These are phyloP conservation scores for Trichoderma arundinaceum DNA, from an alignment of 2,329 filamentous ascomycete genomes.

Conservation along the genomic window DNA sequence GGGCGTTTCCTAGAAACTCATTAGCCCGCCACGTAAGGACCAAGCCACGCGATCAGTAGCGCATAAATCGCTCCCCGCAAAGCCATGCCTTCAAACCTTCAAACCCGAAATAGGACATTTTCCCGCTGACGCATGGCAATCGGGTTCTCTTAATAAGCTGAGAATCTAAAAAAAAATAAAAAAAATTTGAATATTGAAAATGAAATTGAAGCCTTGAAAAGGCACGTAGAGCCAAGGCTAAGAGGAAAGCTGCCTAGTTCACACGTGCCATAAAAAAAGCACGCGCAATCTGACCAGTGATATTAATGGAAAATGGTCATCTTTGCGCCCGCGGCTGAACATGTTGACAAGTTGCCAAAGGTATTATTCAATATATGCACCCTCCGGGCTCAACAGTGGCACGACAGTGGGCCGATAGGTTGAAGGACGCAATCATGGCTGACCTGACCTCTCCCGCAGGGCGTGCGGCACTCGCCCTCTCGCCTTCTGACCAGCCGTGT, in stretches of 20 bases:
- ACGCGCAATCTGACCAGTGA: conserved; percentile 1
- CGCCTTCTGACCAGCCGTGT: not conserved
- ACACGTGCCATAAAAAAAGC: not conserved
- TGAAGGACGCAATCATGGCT: conserved; percentile 6
- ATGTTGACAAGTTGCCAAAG: not conserved
- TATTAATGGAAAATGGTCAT: not conserved
- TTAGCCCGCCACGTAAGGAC: conserved; percentile 21
- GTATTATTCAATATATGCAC: not conserved
- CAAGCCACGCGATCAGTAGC: conserved; percentile 5
- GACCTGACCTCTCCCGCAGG: conserved; percentile 1
- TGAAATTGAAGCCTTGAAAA: not conserved
- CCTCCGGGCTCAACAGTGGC: not conserved
- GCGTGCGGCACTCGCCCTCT: too few relatives aligned
- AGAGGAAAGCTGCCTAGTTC: not conserved
- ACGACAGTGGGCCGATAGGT: conserved; percentile 3
- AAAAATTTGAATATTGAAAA: too few relatives aligned
- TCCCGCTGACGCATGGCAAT: conserved; percentile 16
- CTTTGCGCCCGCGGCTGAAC: conserved; percentile 5
- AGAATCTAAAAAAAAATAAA: not conserved
- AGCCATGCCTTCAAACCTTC: not conserved
- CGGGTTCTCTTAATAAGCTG: not conserved
- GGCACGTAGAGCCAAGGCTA: not conserved
- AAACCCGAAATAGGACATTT: not conserved
- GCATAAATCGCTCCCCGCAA: conserved; percentile 1
- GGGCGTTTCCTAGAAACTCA: conserved; percentile 6